Evolutionary conservation across 345 rosid species (phyloP).

Genomic region (Eucalyptus victrix): DNA sequence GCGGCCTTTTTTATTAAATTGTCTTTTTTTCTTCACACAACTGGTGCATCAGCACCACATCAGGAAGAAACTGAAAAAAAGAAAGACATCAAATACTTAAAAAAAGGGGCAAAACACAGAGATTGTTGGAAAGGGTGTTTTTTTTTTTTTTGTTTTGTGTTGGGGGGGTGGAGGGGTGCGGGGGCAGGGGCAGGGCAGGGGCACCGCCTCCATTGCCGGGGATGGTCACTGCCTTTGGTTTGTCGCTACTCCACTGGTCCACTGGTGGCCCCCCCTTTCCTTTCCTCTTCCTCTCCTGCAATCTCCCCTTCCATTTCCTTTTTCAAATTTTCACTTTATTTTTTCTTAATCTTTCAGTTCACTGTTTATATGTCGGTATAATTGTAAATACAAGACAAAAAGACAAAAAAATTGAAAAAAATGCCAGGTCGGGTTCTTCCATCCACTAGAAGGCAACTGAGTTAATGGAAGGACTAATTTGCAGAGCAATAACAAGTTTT

Average conservation of each 20-base stretch:
- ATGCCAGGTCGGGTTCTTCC: background rate
- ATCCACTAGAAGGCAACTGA: background rate
- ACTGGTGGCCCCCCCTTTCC: background rate
- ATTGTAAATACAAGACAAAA: background rate
- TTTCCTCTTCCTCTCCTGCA: background rate
- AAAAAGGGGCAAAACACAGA: background rate
- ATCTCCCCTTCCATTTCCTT: background rate
- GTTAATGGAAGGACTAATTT: background rate
- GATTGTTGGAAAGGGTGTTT: background rate
- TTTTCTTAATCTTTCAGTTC: background rate
- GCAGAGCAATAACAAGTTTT: background rate
- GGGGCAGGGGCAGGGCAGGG: no score
- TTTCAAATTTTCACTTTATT: background rate
- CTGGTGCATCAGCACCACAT: background rate
- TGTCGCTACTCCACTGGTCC: background rate
- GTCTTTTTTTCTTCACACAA: background rate
- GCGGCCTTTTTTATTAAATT: background rate
- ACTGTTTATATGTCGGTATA: background rate
- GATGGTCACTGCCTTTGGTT: background rate
- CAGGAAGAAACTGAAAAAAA: background rate
- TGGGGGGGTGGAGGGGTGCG: no score
- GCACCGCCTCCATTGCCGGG: background rate
- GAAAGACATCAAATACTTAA: background rate
- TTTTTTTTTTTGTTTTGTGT: no score
- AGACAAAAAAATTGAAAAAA: background rate